Percentiles rank a stretch among this genome's conserved stretches.
phyloP scores from a whole-genome alignment of 2,329 filamentous ascomycete genomes.

The Helicocarpus griseus region DNA sequence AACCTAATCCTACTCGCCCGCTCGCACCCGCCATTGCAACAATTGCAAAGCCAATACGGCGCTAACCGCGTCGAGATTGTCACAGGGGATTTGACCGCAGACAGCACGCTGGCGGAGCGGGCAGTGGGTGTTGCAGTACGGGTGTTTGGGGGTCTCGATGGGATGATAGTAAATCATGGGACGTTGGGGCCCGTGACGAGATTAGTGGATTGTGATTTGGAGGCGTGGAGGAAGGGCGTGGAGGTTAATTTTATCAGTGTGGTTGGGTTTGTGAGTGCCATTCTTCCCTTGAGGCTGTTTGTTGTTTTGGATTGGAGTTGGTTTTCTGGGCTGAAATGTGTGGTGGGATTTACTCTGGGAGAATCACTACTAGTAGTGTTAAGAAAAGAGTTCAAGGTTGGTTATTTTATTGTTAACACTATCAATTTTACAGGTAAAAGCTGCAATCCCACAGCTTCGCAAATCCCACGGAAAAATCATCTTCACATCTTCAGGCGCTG shows the following conservation, averaged over 20 bases:
- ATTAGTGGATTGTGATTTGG: slow-evolving; percentile 56
- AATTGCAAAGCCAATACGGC: slow-evolving; percentile 45
- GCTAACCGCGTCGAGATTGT: slow-evolving; percentile 45
- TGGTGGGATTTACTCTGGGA: not conserved
- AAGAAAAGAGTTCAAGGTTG: not conserved
- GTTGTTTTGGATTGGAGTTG: not conserved
- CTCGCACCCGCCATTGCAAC: slow-evolving; percentile 43
- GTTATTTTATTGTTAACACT: not conserved
- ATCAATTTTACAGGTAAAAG: slow-evolving; percentile 52
- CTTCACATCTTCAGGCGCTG: slow-evolving; percentile 71
- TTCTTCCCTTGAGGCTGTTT: not conserved
- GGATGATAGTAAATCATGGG: slow-evolving; percentile 81
- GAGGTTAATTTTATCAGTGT: slow-evolving; percentile 82
- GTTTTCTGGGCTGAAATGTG: not conserved
- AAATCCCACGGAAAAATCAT: slow-evolving; percentile 61
- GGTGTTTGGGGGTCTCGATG: slow-evolving; percentile 63
- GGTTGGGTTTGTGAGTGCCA: slow-evolving; percentile 58
- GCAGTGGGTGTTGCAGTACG: slow-evolving; percentile 56
- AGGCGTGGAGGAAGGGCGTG: slow-evolving; percentile 67
- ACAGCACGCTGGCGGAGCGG: slow-evolving; percentile 46
- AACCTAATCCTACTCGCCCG: slow-evolving; percentile 52
- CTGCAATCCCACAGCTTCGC: slow-evolving; percentile 59
- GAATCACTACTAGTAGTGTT: not conserved
- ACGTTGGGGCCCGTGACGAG: slow-evolving; percentile 64
- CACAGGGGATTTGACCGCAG: slow-evolving; percentile 41